Evolutionary conservation across 2,329 filamentous ascomycete species (phyloP), one percentile per base, ranked within the genome.

Genomic region (Paecilomyces niveus): DNA sequence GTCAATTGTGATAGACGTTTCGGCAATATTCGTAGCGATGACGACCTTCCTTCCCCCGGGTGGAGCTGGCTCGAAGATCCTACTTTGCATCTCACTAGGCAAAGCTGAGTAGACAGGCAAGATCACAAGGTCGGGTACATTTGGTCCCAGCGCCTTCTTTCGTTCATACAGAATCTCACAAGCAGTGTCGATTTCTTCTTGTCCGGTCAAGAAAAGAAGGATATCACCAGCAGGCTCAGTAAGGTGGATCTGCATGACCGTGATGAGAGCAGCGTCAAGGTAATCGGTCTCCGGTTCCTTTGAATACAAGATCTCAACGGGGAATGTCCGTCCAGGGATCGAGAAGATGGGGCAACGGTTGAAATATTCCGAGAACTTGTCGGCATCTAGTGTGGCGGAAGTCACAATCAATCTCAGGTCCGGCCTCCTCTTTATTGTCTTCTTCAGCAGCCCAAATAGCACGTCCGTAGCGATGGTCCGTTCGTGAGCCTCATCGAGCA

Each of bases 401-500:
- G 95, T 99, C 61, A 97, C 92, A 67, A 99, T 97, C 53, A 99
- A 80, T 72, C 96, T 96, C 64, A 99, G 80, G 68, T 99, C 94
- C 0, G 89, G 86, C 54, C 94, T 82, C 63, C 89, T 82, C 73
- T 92, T 92, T 21, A 97, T 74, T 0, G 94, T 93, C 78, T 97
- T 96, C 75, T 99, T 99, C 54, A 99, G 78, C 58, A 99, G 76
- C 0, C 91, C 93, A 72, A 99, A 97, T 2, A 99, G 81, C 2
- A 99, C 91, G 75, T 99, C 94, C 0, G 94, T 99, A 0, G 93
- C 85, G 66, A 99, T 96, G 0, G 94, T 99, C 60, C 94, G 87
- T 73, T 99, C 94, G 85, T 99, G 94, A 3, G 94, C 94, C 72
- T 99, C 94, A 72, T 99, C 94, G 66, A 99, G 83, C 88, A 99